Base-by-base conservation (phyloP, 257 asterid genomes). In the Dorcoceras hygrometricum region DNA sequence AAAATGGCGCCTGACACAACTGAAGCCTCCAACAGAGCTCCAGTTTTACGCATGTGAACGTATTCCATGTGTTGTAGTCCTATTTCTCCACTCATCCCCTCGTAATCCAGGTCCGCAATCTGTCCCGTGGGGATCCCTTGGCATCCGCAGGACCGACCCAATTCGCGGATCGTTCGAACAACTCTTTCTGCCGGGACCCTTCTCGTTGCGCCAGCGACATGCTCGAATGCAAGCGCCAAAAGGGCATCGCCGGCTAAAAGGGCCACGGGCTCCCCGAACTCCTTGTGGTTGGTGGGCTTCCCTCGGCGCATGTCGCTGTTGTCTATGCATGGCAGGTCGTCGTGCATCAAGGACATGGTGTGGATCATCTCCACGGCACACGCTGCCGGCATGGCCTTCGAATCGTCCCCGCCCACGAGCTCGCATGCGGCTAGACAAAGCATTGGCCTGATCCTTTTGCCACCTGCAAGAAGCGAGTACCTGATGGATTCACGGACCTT, bases 281-380 rank as follows among this genome's bases (percentile, higher is more conserved):
- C 65, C 84, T 72, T 85, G 70, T 85, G 88, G 67, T 80, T 86
- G 6, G 94, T 77, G 23, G 88, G 90, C 27, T 80, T 82, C 9
- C 90, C 88, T 2, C 94, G 61, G 51, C 94, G 79, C 29, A 86
- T 14, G 63, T 80, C 88, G 69, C 80, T 87, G 71, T 86, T 80
- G 56, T 86, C 94, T 89, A 86, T 86, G 65, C 86, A 86, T 11
- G 94, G 94, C 24, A 86, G 78, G 46, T 86, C 94, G 66, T 86
- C 94, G 64, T 86, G 94, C 54, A 86, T 83, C 22, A 86, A 58
- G 9, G 93, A 86, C 89, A 84, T 84, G 9, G 93, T 83, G 23
- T 86, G 94, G 8, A 84, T 78, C 90, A 86, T 86, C 71, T 86
- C 94, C 16, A 70, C 77, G 29, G 94, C 94, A 63, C 90, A 84